A percentile compares a stretch with the other conserved stretches of the same genome.
Conservation (phyloP, 345 rosid species). For the Mercurialis annua region DNA sequence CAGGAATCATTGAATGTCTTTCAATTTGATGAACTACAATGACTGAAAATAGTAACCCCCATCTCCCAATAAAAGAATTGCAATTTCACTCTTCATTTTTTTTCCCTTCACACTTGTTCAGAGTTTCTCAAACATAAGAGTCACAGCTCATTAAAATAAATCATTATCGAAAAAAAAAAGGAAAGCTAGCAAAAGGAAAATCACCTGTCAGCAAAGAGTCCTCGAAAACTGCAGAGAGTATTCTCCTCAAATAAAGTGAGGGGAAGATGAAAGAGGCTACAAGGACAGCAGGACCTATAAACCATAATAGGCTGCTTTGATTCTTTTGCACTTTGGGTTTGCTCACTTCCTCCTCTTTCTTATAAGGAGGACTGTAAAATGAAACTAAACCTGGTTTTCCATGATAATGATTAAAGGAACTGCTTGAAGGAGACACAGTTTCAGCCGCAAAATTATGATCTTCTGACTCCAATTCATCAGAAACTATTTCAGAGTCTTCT, state of each 20-base stretch:
- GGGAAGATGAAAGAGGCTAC: conserved; percentile 91
- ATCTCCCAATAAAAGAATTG: not conserved
- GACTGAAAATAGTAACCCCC: not conserved
- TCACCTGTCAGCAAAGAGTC: conserved; percentile 92
- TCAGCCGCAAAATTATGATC: conserved; percentile 32
- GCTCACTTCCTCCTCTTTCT: conserved; percentile 33
- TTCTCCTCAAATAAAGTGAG: conserved; percentile 67
- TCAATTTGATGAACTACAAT: not conserved
- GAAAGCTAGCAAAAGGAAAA: not conserved
- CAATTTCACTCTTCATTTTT: not conserved
- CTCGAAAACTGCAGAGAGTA: conserved; percentile 80
- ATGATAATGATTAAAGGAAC: conserved; percentile 35
- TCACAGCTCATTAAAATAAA: not conserved
- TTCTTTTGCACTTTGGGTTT: conserved; percentile 34
- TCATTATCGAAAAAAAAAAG: not conserved
- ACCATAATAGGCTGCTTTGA: conserved; percentile 61
- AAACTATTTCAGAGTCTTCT: conserved; percentile 34
- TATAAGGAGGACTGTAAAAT: conserved; percentile 57
- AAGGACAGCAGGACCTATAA: conserved; percentile 82
- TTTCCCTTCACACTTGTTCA: not conserved
- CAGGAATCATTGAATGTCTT: not conserved
- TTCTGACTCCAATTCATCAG: conserved; percentile 33
- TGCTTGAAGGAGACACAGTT: conserved; percentile 31
- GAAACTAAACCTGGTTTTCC: conserved; percentile 85
- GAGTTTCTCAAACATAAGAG: not conserved